Conservation (phyloP, 1,284 basidiomycete genomes). For the Bondarzewia mesenterica region DNA sequence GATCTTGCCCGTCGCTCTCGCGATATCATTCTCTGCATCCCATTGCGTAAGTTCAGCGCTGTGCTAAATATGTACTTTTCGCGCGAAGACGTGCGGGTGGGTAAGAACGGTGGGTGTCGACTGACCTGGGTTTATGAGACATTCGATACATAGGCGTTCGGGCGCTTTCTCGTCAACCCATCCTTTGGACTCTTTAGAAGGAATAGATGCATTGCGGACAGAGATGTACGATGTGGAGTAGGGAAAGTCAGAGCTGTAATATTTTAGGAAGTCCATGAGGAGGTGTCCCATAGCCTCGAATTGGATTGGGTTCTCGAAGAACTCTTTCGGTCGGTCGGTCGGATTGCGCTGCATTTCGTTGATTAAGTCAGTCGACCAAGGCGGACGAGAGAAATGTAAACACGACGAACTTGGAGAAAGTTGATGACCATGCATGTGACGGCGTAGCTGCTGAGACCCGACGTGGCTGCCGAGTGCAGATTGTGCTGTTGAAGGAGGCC, state of each 20-base stretch:
- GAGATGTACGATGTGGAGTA: conserved; percentile 36
- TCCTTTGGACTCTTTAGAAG: conserved; percentile 28
- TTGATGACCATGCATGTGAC: conserved; percentile 65
- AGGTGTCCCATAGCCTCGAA: conserved; percentile 35
- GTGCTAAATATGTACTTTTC: not conserved
- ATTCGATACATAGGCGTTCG: conserved; percentile 32
- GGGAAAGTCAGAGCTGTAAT: conserved; percentile 37
- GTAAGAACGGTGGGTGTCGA: too few relatives aligned
- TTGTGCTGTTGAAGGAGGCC: conserved; percentile 55
- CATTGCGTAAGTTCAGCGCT: not conserved
- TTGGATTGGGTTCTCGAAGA: conserved; percentile 29
- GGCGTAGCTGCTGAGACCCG: conserved; percentile 71
- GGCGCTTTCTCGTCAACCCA: conserved; percentile 23
- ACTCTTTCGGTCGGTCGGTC: conserved; percentile 22
- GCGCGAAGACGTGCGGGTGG: not conserved
- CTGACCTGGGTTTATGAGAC: conserved; percentile 32
- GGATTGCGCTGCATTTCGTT: conserved; percentile 38
- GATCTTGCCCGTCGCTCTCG: conserved; percentile 27
- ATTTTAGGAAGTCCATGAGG: conserved; percentile 35
- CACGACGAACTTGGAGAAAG: conserved; percentile 58
- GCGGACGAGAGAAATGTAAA: not conserved
- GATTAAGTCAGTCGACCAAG: too few relatives aligned
- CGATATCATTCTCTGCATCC: conserved; percentile 29
- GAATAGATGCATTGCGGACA: conserved; percentile 23
- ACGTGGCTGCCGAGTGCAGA: conserved; percentile 67